A percentile compares a stretch with the other conserved stretches of the same genome.
Conservation (phyloP, 2,329 filamentous ascomycete genomes). For the Penicillium sp. region DNA sequence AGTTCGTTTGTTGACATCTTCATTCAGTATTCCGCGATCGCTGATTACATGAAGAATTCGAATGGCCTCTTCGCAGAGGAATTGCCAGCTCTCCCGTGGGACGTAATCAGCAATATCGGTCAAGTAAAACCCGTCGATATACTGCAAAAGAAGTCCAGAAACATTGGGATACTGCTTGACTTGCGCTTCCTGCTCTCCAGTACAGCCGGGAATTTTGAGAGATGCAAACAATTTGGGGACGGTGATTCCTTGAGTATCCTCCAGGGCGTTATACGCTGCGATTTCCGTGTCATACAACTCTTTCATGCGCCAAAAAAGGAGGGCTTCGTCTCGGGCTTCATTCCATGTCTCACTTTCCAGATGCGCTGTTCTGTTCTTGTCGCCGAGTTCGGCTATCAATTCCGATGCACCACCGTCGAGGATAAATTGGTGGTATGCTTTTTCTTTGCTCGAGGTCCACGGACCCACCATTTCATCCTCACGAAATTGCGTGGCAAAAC, state of each 20-base stretch:
- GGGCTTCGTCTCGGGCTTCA: conserved; percentile 15
- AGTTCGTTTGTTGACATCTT: conserved; percentile 19
- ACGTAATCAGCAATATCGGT: conserved; percentile 9
- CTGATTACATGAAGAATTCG: conserved; percentile 12
- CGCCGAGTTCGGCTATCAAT: conserved; percentile 5
- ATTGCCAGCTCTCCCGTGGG: conserved; percentile 15
- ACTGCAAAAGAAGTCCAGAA: conserved; percentile 18
- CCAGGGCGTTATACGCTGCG: conserved; percentile 13
- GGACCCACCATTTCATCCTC: conserved; percentile 7
- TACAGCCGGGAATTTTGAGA: neutral
- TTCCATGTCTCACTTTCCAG: conserved; percentile 5
- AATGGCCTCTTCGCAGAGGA: conserved; percentile 22
- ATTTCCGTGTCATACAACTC: conserved; percentile 14
- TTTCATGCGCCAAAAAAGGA: conserved; percentile 13
- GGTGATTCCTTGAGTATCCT: conserved; percentile 18
- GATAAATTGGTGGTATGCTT: conserved; percentile 14
- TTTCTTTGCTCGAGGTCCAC: conserved; percentile 15
- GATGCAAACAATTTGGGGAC: conserved; percentile 15
- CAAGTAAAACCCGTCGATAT: conserved; percentile 13
- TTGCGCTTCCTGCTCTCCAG: neutral
- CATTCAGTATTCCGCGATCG: conserved; percentile 19
- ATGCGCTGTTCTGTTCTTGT: neutral
- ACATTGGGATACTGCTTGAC: conserved; percentile 6
- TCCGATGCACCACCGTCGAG: conserved; percentile 8
- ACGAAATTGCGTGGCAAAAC: conserved; percentile 15